Evolutionary conservation across 2,329 filamentous ascomycete species (phyloP).

Genomic region (Teratosphaeria nubilosa): DNA sequence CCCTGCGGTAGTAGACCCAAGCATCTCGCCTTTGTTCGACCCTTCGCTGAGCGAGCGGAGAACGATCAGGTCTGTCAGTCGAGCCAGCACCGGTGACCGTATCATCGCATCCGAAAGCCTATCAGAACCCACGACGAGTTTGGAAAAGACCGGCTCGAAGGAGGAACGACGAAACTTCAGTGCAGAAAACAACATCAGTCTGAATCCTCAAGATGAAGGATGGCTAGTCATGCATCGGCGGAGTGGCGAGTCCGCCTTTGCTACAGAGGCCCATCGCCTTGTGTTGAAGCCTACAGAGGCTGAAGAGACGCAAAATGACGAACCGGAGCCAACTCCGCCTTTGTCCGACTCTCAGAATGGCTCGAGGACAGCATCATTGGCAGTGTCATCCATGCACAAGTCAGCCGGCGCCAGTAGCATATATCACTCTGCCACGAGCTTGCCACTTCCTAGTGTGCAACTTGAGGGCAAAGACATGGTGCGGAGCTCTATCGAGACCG

Average conservation of each 20-base stretch:
- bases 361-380: slow-evolving; percentile 6
- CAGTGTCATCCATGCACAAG: neutral
- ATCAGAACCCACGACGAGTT: slow-evolving; percentile 2
- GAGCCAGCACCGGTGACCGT: slow-evolving; percentile 22
- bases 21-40: slow-evolving; percentile 18
- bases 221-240: slow-evolving; percentile 13
- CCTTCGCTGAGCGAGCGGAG: slow-evolving; percentile 2
- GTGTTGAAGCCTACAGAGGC: slow-evolving; percentile 24
- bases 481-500: slow-evolving; percentile 23
- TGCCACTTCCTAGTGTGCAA: slow-evolving; percentile 29
- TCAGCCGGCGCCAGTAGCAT: slow-evolving; percentile 3
- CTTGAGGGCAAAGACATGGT: slow-evolving; percentile 37
- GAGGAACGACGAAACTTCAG: slow-evolving; percentile 18
- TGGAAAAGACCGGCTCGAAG: neutral
- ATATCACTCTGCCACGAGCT: slow-evolving; percentile 12
- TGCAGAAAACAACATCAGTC: slow-evolving; percentile 12
- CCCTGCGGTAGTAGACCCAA: slow-evolving; percentile 3
- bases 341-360: slow-evolving; percentile 2
- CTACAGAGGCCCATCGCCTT: slow-evolving; percentile 14
- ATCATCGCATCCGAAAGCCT: slow-evolving; percentile 14
- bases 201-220: slow-evolving; percentile 15
- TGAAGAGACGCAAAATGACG: slow-evolving; percentile 11
- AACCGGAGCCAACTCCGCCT: neutral
- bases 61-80: slow-evolving; percentile 10
- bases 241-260: slow-evolving; percentile 4